phyloP scores from a whole-genome alignment of 2,329 filamentous ascomycete species.

The Xylaria sp. region DNA sequence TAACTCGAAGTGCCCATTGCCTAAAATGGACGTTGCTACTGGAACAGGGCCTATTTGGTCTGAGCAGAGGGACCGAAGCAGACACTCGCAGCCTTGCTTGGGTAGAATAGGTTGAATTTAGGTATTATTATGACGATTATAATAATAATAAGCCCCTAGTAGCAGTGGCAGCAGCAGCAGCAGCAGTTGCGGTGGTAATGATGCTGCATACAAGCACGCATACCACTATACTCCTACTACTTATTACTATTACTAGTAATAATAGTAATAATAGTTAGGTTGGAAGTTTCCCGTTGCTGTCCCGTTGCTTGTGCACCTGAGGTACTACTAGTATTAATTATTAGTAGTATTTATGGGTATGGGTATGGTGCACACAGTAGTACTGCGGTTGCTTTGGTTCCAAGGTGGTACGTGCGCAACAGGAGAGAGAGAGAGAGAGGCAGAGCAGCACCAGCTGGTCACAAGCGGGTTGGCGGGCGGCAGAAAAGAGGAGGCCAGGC shows the following conservation, averaged over 20 bases:
- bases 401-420: constrained; percentile 29
- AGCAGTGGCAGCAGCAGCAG: background rate
- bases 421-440: background rate
- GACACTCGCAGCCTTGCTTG: background rate
- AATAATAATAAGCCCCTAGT: background rate
- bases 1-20: constrained; percentile 24
- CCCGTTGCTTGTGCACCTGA: too few relatives aligned
- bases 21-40: constrained; percentile 26
- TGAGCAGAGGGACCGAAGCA: constrained; percentile 2
- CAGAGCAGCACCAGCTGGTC: background rate
- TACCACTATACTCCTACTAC: too few relatives aligned
- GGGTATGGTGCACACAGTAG: background rate
- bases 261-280: too few relatives aligned
- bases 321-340: too few relatives aligned
- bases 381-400: background rate
- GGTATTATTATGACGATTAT: background rate
- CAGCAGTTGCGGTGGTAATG: background rate
- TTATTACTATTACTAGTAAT: too few relatives aligned
- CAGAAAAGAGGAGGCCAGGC: too few relatives aligned
- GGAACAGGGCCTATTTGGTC: constrained; percentile 7
- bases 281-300: too few relatives aligned
- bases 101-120: background rate
- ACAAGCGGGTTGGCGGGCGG: too few relatives aligned
- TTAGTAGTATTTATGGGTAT: too few relatives aligned
- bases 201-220: too few relatives aligned